Conservation (phyloP, 768 basidiomycete genomes). For the Lactarius vividus region DNA sequence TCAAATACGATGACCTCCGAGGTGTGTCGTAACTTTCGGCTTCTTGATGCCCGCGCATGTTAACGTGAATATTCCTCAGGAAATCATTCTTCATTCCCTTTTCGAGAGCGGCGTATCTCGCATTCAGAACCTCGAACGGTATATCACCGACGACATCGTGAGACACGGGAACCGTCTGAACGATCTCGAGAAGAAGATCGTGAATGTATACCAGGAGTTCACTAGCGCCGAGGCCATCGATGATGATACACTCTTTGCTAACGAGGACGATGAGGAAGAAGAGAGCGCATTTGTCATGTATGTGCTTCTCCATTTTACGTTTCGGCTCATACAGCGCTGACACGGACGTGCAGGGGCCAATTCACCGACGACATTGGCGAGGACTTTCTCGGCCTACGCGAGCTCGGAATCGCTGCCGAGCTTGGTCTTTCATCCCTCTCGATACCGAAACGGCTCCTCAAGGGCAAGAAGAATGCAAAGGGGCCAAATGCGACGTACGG, state of each 20-base stretch:
- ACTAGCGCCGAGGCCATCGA: slow-evolving; percentile 49
- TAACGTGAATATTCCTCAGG: slow-evolving; percentile 45
- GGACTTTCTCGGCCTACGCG: slow-evolving; percentile 88
- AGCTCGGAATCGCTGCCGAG: slow-evolving; percentile 85
- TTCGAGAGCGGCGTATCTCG: slow-evolving; percentile 85
- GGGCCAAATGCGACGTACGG: slow-evolving; percentile 49
- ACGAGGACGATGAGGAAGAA: slow-evolving; percentile 57
- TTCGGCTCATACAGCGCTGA: slow-evolving; percentile 8
- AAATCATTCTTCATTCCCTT: slow-evolving; percentile 88
- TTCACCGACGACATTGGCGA: slow-evolving; percentile 87
- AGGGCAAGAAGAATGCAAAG: slow-evolving; percentile 44
- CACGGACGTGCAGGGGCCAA: slow-evolving; percentile 55
- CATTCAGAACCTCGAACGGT: slow-evolving; percentile 77
- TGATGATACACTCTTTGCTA: slow-evolving; percentile 58
- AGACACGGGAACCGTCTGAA: slow-evolving; percentile 71
- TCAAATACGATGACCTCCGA: slow-evolving; percentile 78
- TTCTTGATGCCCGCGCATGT: background rate
- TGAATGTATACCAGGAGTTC: slow-evolving; percentile 74
- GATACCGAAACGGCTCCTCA: slow-evolving; percentile 76
- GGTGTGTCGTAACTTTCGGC: slow-evolving; percentile 44
- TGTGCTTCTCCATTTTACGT: slow-evolving; percentile 28
- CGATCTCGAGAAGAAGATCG: slow-evolving; percentile 85
- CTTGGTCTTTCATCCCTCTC: slow-evolving; percentile 73
- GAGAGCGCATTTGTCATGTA: slow-evolving; percentile 66
- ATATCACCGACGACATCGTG: slow-evolving; percentile 86